These are phyloP conservation scores for Yamadazyma kanchanaburiensis DNA, from an alignment of 1,139 yeast genomes.

Conservation along the genomic window DNA sequence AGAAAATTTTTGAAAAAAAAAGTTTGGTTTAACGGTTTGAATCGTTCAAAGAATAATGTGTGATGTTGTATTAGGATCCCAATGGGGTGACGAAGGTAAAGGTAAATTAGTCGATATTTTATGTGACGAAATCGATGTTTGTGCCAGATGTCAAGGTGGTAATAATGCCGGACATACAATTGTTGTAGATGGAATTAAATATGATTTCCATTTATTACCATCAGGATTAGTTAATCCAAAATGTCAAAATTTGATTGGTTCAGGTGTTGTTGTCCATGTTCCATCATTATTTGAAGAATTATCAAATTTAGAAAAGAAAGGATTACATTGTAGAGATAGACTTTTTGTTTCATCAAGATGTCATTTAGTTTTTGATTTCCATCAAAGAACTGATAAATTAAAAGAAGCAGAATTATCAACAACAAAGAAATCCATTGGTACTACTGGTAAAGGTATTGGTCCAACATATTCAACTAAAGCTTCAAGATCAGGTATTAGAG, in stretches of 20 bases:
- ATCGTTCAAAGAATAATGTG: slow-evolving; percentile 46
- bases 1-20: too few species aligned
- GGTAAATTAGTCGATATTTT: slow-evolving; percentile 94
- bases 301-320: slow-evolving; percentile 74
- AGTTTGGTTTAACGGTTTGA: slow-evolving; percentile 6
- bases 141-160: slow-evolving; percentile 99
- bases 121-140: slow-evolving; percentile 91
- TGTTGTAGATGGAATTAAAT: slow-evolving; percentile 82
- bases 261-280: slow-evolving; percentile 94
- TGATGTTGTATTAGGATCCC: slow-evolving; percentile 94
- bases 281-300: slow-evolving; percentile 92
- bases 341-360: slow-evolving; percentile 90
- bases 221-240: slow-evolving; percentile 93
- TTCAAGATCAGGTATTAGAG: slow-evolving; percentile 93
- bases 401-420: slow-evolving; percentile 88
- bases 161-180: slow-evolving; percentile 99
- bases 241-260: slow-evolving; percentile 86
- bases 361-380: slow-evolving; percentile 95
- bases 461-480: slow-evolving; percentile 98
- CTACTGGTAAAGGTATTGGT: slow-evolving; percentile 99
- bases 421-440: slow-evolving; percentile 90
- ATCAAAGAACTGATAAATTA: slow-evolving; percentile 92
- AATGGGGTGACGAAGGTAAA: slow-evolving; percentile 99
- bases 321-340: slow-evolving; percentile 74
- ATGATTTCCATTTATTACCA: slow-evolving; percentile 98